Evolutionary conservation across 116 monocot genomes (phyloP).

Genomic region (Phalaenopsis hybrid): DNA sequence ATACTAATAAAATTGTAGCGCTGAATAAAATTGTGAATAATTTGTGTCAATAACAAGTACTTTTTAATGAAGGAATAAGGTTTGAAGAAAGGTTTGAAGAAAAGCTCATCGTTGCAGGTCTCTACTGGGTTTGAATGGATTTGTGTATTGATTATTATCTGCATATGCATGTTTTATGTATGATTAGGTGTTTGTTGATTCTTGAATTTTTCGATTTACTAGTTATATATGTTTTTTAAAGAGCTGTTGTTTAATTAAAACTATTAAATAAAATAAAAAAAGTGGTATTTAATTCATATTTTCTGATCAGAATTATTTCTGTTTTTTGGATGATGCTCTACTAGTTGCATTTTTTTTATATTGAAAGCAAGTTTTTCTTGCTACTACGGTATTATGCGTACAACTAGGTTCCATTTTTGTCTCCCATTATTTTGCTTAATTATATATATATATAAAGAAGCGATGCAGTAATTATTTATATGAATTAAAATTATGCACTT

Average conservation of each 20-base stretch:
- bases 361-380: neutral
- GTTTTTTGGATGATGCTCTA: neutral
- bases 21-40: too few relatives aligned
- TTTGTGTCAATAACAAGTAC: too few relatives aligned
- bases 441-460: neutral
- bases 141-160: neutral
- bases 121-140: neutral
- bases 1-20: too few relatives aligned
- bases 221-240: neutral
- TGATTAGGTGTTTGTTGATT: neutral
- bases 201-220: neutral
- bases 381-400: neutral
- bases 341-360: neutral
- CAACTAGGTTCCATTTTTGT: neutral
- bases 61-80: too few relatives aligned
- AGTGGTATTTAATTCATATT: too few relatives aligned
- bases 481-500: neutral
- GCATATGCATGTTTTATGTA: too few relatives aligned
- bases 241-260: too few relatives aligned
- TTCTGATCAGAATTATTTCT: too few relatives aligned
- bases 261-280: too few relatives aligned
- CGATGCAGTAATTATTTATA: neutral
- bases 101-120: neutral
- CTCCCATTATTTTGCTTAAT: neutral
- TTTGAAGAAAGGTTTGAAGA: neutral